Evolutionary conservation across 2,329 filamentous ascomycete genomes (phyloP), one percentile per base, ranked within the genome.

Genomic region (Aureobasidium sp.): DNA sequence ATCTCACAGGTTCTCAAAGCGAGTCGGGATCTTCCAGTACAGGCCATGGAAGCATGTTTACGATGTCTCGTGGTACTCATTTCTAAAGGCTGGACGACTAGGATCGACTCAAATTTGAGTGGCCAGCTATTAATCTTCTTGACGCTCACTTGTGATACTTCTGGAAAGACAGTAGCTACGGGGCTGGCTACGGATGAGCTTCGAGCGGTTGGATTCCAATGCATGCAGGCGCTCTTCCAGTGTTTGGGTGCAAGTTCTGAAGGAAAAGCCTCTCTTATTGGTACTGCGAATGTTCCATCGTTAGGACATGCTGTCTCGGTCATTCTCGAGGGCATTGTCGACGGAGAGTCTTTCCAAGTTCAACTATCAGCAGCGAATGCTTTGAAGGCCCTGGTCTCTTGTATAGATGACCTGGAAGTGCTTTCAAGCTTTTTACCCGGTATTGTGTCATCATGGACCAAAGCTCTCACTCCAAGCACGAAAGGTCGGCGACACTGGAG

Each of bases 371-470:
- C 91, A 6, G 77, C 90, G 3, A 74, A 78, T 13, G 85, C 88
- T 7, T 72, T 97, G 2, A 76, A 83, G 56, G 77, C 83, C 0
- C 76, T 94, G 8, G 84, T 86, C 66, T 70, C 73, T 7, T 83
- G 85, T 26, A 80, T 96, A 47, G 85, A 82, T 59, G 88, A 94
- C 68, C 83, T 82, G 51, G 82, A 88, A n/a, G 85, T 89, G 2
- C 78, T 96, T 62, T 90, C 91, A 10, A 92, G 84, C 65, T 94
- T 99, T 69, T 80, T 97, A 46, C 94, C 95, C 0, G 91, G 92
- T 10, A 90, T 90, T 0, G 84, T 96, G 0, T 97, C 94, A 3
- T 85, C 86, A 1, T 77, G 99, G 27, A 87, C 88, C 2, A 92
- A 88, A 69, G 78, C 91, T 0, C 76, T 96, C 56, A 87, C 88